Conservation (phyloP, 2,329 filamentous ascomycete species). For the Verticillium alfalfae region DNA sequence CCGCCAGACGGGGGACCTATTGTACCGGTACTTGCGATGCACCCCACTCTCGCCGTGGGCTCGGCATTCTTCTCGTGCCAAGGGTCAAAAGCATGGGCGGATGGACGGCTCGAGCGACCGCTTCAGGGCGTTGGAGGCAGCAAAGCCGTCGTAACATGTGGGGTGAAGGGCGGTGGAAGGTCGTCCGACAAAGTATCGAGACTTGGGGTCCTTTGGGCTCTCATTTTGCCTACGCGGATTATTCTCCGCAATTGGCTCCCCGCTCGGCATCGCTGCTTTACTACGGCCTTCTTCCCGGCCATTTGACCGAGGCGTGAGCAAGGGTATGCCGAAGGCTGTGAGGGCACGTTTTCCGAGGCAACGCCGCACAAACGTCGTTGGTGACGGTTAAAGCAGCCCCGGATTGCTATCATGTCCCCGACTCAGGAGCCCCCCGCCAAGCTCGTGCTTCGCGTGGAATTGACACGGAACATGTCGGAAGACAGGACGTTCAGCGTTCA, state of each 20-base stretch:
- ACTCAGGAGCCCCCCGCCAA: neutral
- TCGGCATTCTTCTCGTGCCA: neutral
- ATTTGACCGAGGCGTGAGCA: neutral
- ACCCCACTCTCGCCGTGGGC: neutral
- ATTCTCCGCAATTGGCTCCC: neutral
- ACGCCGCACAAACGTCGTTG: neutral
- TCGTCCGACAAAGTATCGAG: neutral
- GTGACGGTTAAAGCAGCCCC: neutral
- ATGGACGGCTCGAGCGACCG: slow-evolving; percentile 12
- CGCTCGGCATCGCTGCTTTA: neutral
- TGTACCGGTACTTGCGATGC: slow-evolving; percentile 1
- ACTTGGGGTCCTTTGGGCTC: neutral
- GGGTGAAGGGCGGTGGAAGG: neutral
- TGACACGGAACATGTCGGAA: slow-evolving; percentile 1
- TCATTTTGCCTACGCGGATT: slow-evolving; percentile 2
- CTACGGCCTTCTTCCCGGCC: neutral
- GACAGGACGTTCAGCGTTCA: neutral
- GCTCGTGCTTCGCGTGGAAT: neutral
- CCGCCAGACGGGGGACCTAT: neutral
- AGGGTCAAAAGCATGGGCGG: slow-evolving; percentile 7
- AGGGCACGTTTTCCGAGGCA: neutral
- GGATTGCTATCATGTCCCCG: neutral
- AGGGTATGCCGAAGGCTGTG: neutral
- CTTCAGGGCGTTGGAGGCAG: neutral
- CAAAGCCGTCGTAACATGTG: neutral